These are phyloP conservation scores for Leersia perrieri DNA, from an alignment of 176 grass and related monocot species.

Conservation along the genomic window DNA sequence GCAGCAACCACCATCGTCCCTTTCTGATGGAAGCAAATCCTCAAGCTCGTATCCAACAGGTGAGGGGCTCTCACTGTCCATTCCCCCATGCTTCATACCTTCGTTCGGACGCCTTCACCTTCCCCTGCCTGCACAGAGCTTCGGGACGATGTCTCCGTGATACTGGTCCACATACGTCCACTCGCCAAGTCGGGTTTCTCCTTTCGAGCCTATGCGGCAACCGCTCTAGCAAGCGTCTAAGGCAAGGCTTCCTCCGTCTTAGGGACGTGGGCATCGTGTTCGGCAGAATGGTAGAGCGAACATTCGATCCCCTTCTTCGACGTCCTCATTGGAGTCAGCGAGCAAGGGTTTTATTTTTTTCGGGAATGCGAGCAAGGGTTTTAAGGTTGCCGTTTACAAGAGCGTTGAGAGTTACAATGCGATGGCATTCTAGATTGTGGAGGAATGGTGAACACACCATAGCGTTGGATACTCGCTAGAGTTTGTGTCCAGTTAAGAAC, in stretches of 20 bases:
- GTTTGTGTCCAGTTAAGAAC: background rate
- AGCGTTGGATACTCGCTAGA: slow-evolving; percentile 30
- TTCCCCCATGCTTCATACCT: background rate
- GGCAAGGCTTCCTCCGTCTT: slow-evolving; percentile 1
- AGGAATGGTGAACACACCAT: slow-evolving; percentile 15
- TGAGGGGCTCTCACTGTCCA: slow-evolving; percentile 12
- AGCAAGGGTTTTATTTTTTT: slow-evolving; percentile 40
- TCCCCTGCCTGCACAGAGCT: slow-evolving; percentile 23
- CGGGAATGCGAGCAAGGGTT: slow-evolving; percentile 34
- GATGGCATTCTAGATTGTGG: slow-evolving; percentile 35
- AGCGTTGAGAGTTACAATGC: slow-evolving; percentile 41
- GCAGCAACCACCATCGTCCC: slow-evolving; percentile 11
- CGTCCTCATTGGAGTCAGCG: slow-evolving; percentile 28
- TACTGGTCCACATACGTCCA: slow-evolving; percentile 32
- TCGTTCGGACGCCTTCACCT: slow-evolving; percentile 29
- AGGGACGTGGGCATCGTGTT: slow-evolving; percentile 22
- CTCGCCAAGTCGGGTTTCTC: slow-evolving; percentile 19
- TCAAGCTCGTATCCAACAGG: slow-evolving; percentile 13
- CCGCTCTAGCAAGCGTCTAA: slow-evolving; percentile 19
- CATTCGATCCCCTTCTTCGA: slow-evolving; percentile 30
- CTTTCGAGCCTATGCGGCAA: background rate
- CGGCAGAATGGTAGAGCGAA: slow-evolving; percentile 26
- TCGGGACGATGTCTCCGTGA: background rate
- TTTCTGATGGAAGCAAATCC: background rate
- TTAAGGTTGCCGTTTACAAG: slow-evolving; percentile 25